Evolutionary conservation across 495 filamentous ascomycete species (phyloP), one percentile per base, ranked within the genome.

Genomic region (Cenococcum geophilum): DNA sequence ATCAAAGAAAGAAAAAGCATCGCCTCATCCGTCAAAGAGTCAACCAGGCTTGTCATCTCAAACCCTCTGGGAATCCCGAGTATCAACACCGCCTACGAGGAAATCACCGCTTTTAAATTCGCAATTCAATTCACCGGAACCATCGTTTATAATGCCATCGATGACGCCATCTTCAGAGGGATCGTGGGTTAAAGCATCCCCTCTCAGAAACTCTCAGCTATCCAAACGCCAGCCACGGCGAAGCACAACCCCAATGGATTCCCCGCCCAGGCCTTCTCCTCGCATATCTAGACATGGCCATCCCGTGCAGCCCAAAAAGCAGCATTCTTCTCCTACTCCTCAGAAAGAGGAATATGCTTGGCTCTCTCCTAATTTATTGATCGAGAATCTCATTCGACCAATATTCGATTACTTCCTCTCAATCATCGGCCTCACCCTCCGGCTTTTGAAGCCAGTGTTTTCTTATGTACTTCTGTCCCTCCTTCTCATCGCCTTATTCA

Each of bases 381-480:
- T 54, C 49, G 27, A 57, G 6, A 48, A 45, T 23, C 57, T 75
- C n/a, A 11, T 74, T 12, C 59, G 36, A n/a, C 71, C 72, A 0
- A 56, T 73, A 4, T 53, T 77, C 5, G 60, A 43, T 5, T 86
- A 82, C 78, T 21, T 74, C 0, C 55, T 79, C 12, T 76, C 77
- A 32, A 71, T 84, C n/a, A 25, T 83, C 3, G 73, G 70, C 11
- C 69, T 77, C 21, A 76, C 80, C 40, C 74, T 86, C 18, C 70
- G 73, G 22, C 76, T 77, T 52, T 68, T 79, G 10, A 81, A 83
- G 67, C 79, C 74, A 47, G 78, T 84, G 1, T 61, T 87, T 27
- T 80, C 80, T 50, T 86, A 80, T 60, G 59, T 84, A 10, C 68
- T 76, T 1, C 71, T 79, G 61, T 79, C 80, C 52, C 64, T 77